Base-by-base conservation (phyloP, 176 grass and related monocot genomes). In the Juncus effusus region DNA sequence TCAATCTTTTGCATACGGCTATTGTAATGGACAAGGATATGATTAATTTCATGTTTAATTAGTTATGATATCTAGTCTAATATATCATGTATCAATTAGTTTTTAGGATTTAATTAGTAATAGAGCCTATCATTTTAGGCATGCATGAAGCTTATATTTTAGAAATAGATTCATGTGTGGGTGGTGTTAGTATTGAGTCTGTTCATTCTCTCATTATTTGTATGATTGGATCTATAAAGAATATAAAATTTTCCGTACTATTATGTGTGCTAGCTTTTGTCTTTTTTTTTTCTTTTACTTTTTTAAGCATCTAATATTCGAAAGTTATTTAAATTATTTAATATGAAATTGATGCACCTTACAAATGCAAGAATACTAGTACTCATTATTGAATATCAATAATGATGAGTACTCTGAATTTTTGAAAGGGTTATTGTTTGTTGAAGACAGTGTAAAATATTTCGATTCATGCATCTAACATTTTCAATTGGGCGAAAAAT, bases 91-190 rank as follows among this genome's bases (percentile, higher is more conserved):
- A 39, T 56, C 50, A 54, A 69, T 55, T 71, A 71, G 68, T 59
- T 15, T 57, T 59, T 71, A 71, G 68, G 68, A 7, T 57, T 70
- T 59, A 59, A 6, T 70, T 59, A 59, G 19, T 28, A 28, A 28
- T 28, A 28, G 54, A 39, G 54, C 57, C 68, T 71, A 55, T 71
- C 68, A 59, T 71, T 55, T 56, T 45, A 37, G 16, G 68, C 54
- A 71, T 71, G 68, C 68, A 72, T 72, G 68, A 72, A 72, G 52
- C 54, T 72, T 72, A 72, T 72, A 72, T 72, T 72, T 69, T 71
- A 72, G 54, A 59, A 56, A 72, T 55, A 72, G 68, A 59, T 72
- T 72, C 68, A 72, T 72, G 68, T 72, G 68, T 72, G 67, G 67
- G 51, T 71, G 68, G 52, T 72, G 39, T 54, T 69, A 69, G 66